phyloP scores from a whole-genome alignment of 306 rosid genomes.

The Cyamopsis tetragonoloba region DNA sequence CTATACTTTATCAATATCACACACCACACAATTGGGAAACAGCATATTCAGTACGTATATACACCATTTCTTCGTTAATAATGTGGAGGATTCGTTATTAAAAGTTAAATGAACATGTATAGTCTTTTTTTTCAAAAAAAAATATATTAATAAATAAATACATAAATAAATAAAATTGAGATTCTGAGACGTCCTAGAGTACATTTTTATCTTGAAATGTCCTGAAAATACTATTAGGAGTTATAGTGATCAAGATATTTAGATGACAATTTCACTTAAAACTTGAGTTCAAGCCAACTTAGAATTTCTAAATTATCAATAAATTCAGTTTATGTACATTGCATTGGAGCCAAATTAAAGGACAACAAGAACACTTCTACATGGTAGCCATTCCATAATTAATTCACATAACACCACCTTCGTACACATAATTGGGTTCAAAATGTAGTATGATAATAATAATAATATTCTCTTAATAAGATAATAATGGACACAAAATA shows the following conservation, averaged over 20 bases:
- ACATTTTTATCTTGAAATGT: too few relatives aligned
- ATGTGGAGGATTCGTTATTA: background rate
- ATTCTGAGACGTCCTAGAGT: too few relatives aligned
- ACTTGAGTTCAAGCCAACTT: background rate
- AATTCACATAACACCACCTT: background rate
- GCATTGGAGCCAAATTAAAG: slow-evolving; percentile 7
- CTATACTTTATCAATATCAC: background rate
- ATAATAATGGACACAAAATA: slow-evolving; percentile 23
- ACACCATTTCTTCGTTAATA: background rate
- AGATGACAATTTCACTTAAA: background rate
- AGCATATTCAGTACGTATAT: background rate
- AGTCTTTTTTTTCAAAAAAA: too few relatives aligned
- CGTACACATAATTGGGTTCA: background rate
- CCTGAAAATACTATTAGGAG: too few relatives aligned
- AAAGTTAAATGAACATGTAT: too few relatives aligned
- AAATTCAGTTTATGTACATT: background rate
- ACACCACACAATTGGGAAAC: background rate
- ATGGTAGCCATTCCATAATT: slow-evolving; percentile 3
- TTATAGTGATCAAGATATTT: background rate
- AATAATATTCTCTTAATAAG: background rate
- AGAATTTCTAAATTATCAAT: background rate
- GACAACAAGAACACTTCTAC: slow-evolving; percentile 9
- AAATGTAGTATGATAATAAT: too few relatives aligned
- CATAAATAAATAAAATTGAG: too few relatives aligned
- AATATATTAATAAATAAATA: too few relatives aligned